A percentile compares a stretch with the other conserved stretches of the same genome.
phyloP scores from a whole-genome alignment of 305 asterid species.

The Petunia hybrid region DNA sequence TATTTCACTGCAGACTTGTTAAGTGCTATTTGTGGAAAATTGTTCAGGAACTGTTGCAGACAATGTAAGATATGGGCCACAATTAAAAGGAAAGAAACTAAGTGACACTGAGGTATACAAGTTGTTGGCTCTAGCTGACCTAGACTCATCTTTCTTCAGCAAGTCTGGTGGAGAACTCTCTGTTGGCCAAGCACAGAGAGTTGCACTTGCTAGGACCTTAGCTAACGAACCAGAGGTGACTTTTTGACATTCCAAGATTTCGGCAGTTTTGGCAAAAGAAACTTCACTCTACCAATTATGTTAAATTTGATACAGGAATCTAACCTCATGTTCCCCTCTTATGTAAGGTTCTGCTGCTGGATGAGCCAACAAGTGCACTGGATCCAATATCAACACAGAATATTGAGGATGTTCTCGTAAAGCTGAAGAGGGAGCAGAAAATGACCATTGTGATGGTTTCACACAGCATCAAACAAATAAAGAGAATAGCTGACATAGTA shows the following conservation, averaged over 20 bases:
- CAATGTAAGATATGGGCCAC: slow-evolving; percentile 75
- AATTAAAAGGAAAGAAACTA: slow-evolving; percentile 60
- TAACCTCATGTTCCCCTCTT: background rate
- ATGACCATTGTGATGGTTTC: slow-evolving; percentile 80
- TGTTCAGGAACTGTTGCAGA: slow-evolving; percentile 72
- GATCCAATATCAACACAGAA: slow-evolving; percentile 94
- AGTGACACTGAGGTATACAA: slow-evolving; percentile 59
- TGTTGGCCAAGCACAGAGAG: slow-evolving; percentile 86
- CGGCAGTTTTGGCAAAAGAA: background rate
- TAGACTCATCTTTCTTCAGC: slow-evolving; percentile 61
- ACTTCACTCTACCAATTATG: background rate
- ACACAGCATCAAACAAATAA: slow-evolving; percentile 90
- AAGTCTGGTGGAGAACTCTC: slow-evolving; percentile 71
- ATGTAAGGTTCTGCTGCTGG: slow-evolving; percentile 76
- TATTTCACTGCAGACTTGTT: background rate
- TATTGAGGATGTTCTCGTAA: slow-evolving; percentile 78
- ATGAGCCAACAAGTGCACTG: slow-evolving; percentile 95
- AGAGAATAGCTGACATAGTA: slow-evolving; percentile 85
- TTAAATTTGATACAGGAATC: background rate
- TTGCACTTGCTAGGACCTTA: slow-evolving; percentile 77
- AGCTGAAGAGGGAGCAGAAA: slow-evolving; percentile 69
- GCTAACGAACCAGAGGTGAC: slow-evolving; percentile 82
- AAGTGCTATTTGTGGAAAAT: slow-evolving; percentile 7
- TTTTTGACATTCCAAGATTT: background rate
- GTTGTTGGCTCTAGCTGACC: slow-evolving; percentile 68